Evolutionary conservation across 2,329 filamentous ascomycete species (phyloP).

Genomic region (Teratosphaeria gauchensis): DNA sequence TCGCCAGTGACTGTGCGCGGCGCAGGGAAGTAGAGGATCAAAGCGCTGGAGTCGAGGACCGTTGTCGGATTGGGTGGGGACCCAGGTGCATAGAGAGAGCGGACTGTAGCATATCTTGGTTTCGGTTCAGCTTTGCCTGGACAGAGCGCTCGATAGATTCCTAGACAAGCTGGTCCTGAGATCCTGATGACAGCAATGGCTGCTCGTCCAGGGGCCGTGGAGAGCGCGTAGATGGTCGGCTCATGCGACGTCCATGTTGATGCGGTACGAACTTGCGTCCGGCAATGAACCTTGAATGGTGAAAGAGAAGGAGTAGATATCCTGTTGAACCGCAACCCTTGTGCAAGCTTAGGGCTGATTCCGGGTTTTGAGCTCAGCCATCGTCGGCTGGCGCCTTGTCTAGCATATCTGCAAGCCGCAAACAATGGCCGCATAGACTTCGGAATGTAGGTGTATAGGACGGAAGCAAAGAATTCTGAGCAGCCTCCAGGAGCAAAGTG

Average conservation of each 20-base stretch:
- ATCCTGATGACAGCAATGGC: constrained; percentile 86
- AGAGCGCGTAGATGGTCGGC: constrained; percentile 80
- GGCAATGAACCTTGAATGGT: not conserved
- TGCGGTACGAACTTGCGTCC: not conserved
- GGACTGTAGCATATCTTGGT: constrained; percentile 58
- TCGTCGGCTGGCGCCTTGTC: not conserved
- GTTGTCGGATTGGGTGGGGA: constrained; percentile 30
- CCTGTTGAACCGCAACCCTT: not conserved
- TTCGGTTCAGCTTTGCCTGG: constrained; percentile 45
- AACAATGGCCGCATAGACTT: not conserved
- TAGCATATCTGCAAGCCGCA: not conserved
- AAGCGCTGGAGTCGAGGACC: constrained; percentile 64
- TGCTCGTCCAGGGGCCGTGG: constrained; percentile 72
- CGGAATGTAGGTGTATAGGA: no score
- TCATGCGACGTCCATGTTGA: constrained; percentile 4
- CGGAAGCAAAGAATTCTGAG: no score
- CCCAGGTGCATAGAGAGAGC: constrained; percentile 58
- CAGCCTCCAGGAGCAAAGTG: no score
- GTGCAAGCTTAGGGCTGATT: not conserved
- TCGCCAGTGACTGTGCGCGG: constrained; percentile 85
- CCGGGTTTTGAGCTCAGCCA: not conserved
- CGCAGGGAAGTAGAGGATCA: constrained; percentile 72
- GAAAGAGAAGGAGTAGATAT: not conserved
- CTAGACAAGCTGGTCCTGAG: constrained; percentile 64
- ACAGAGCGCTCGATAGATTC: constrained; percentile 58